Evolutionary conservation across 768 basidiomycete genomes (phyloP), one percentile per base, ranked within the genome.

Genomic region (Boletus insuetus): DNA sequence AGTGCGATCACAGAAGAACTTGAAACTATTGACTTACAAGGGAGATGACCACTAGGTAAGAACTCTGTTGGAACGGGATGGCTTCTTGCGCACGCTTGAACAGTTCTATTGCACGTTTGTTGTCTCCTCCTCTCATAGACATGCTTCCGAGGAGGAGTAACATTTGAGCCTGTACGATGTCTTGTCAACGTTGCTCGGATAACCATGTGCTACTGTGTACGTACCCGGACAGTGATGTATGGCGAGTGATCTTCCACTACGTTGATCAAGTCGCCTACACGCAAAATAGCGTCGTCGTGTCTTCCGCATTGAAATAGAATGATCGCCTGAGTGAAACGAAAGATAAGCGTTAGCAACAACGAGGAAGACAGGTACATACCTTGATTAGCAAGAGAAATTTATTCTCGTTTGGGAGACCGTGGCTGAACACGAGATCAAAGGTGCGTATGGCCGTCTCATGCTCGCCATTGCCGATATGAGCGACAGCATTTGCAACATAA

Each of bases 301-400:
- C 4, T 34, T 14, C 34, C 51, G 3, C 39, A 46, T 35, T 50
- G 35, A 8, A 50, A 54, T 11, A 54, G 4, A 6, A 55, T 34
- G 17, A 40, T 20, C 8, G 49, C 54, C 54, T 55, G n/a, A 20
- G 5, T 10, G 26, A 20, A 40, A 7, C 2, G 16, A 12, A 8
- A 14, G 6, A 13, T 22, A 3, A 34, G 3, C 2, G 16, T 16
- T 12, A 45, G 24, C 22, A 22, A 24, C n/a, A 4, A 8, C 13
- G 34, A 13, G 3, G 11, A 40, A 4, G n/a, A 34, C 6, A 0
- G 10, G 10, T 4, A 10, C 24, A n/a, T 32, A 51, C 59, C 49
- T 54, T 60, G 22, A 60, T 53, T 4, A 54, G 35, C 31, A 60
- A 45, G 22, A 60, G 45, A 46, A 40, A 32, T 6, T 19, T 44